phyloP scores from a whole-genome alignment of 305 asterid species.

The Solanum hybrid region DNA sequence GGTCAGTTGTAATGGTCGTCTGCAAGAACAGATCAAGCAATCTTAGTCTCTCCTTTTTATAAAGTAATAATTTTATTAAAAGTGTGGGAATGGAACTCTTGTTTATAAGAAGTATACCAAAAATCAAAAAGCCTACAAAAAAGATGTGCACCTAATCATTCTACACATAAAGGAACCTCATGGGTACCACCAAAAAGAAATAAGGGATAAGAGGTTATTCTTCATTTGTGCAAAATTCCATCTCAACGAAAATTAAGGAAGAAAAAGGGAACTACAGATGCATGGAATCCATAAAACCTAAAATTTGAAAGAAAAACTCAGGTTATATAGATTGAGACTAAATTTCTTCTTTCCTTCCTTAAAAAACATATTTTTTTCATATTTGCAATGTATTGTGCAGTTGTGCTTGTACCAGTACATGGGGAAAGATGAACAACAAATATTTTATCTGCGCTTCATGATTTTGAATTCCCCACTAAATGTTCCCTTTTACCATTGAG shows the following conservation, averaged over 20 bases:
- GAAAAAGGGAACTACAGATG: not conserved
- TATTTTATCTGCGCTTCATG: not conserved
- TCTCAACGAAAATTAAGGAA: not conserved
- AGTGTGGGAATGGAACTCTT: not conserved
- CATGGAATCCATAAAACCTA: not conserved
- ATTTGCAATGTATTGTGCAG: not conserved
- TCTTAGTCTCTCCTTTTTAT: not conserved
- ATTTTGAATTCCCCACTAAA: not conserved
- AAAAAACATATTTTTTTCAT: not conserved
- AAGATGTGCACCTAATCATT: not conserved
- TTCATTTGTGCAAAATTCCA: not conserved
- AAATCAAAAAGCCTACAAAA: not conserved
- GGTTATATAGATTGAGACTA: not conserved
- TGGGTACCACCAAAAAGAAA: not conserved
- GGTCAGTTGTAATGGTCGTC: constrained; percentile 53
- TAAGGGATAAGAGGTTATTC: not conserved
- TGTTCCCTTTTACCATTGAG: not conserved
- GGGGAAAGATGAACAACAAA: not conserved
- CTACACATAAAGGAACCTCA: not conserved
- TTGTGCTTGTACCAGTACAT: not conserved
- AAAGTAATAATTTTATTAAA: constrained; percentile 7
- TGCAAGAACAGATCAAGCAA: constrained; percentile 22
- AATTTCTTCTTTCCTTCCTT: not conserved
- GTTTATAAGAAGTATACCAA: not conserved
- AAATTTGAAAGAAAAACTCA: not conserved